Evolutionary conservation across 345 rosid genomes (phyloP), one percentile per base, ranked within the genome.

Genomic region (Sapria himalayana): DNA sequence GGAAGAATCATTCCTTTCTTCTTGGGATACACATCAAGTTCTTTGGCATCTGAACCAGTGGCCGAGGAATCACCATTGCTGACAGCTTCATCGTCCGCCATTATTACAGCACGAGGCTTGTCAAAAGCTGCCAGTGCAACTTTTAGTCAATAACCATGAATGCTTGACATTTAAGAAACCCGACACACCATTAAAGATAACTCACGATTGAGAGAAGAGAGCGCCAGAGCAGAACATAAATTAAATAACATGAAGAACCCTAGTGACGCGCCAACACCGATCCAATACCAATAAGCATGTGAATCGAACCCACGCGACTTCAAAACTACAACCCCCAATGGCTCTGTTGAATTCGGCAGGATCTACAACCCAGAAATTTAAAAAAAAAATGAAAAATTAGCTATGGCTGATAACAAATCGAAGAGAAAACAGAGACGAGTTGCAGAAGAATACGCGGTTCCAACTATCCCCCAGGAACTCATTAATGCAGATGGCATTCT

Each of bases 1-100:
- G 93, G 89, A 61, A 81, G 76, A 40, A 76, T 67, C 80, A 74
- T 71, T 52, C 89, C 93, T 54, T 24, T 66, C 38, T 55, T 71
- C 53, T 50, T 71, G 19, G 16, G 45, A n/a, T 36, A 12, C 13
- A 25, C 41, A 29, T 46, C 20, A 1, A 4, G 23, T 12, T 19
- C 32, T 46, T n/a, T n/a, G n/a, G n/a, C n/a, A n/a, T n/a, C n/a
- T n/a, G n/a, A n/a, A n/a, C n/a, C n/a, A n/a, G n/a, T n/a, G n/a
- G n/a, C n/a, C n/a, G n/a, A n/a, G n/a, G n/a, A n/a, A n/a, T n/a
- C n/a, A n/a, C n/a, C n/a, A n/a, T n/a, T n/a, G n/a, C n/a, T n/a
- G n/a, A n/a, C n/a, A n/a, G n/a, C n/a, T n/a, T n/a, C n/a, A n/a
- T n/a, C n/a, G n/a, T n/a, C n/a, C n/a, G n/a, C 31, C 0, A 25